Base-by-base conservation (phyloP, 306 rosid species). In the Prunus mume region DNA sequence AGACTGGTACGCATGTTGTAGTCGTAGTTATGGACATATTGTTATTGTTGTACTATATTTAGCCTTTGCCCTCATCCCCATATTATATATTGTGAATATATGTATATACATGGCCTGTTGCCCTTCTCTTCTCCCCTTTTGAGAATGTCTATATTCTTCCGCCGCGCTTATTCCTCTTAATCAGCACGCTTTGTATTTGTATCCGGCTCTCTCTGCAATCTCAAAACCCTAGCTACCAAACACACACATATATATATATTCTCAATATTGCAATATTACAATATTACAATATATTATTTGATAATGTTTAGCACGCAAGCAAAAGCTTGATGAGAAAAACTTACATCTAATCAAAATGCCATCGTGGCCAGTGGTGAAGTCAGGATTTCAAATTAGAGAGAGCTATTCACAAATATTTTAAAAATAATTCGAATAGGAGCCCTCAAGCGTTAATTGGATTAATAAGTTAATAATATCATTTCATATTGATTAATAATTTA, bases 101-200 rank as follows among this genome's bases (percentile, higher is more conserved):
- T 34, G 43, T 34, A 34, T 34, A 34, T 34, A 38, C 43, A 38
- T 38, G 43, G 43, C 43, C 43, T 38, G 43, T 38, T 30, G 64
- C 74, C 28, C 69, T 55, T 38, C 43, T 7, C 43, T 79, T 78
- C 88, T 84, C 74, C 61, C 85, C 87, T 80, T 81, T 78, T 73
- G 75, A 85, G 83, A 83, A 67, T 18, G 2, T 19, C 14, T 24
- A 18, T 73, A 6, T 60, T 77, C 24, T n/a, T 27, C 70, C 51
- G 68, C 73, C 61, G 73, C 50, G 57, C 69, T 27, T 28, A 28
- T 28, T 57, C 77, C 75, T 71, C 43, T 63, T 78, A 49, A 56
- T 83, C 72, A 41, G n/a, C 80, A 34, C 30, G 55, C 47, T 50
- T 25, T 64, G 69, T 63, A 5, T 69, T 3, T 30, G 20, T 63